Conservation (phyloP, 2,329 filamentous ascomycete genomes). For the Aspergillus flavus region DNA sequence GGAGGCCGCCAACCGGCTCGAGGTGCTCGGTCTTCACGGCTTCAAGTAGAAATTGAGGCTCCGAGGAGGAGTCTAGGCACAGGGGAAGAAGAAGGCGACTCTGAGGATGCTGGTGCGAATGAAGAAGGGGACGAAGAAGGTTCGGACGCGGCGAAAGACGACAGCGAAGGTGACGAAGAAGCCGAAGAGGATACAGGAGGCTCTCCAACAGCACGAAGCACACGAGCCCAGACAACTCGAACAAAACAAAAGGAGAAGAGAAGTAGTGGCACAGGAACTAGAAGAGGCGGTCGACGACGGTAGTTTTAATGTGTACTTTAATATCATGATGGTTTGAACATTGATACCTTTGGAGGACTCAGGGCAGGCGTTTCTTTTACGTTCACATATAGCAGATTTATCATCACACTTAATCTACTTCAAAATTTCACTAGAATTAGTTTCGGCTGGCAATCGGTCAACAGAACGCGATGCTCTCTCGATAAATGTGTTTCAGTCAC, state of each 20-base stretch:
- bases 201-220: constrained; percentile 38
- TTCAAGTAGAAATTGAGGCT: constrained; percentile 43
- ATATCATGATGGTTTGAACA: constrained; percentile 3
- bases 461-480: neutral
- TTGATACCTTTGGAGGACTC: constrained; percentile 32
- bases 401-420: neutral
- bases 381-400: neutral
- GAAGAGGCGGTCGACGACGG: constrained; percentile 40
- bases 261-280: constrained; percentile 37
- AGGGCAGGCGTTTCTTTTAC: constrained; percentile 19
- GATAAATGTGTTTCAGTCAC: neutral
- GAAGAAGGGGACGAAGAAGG: constrained; percentile 44
- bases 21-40: constrained; percentile 40
- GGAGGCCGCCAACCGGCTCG: constrained; percentile 37
- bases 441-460: neutral
- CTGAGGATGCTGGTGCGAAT: constrained; percentile 40
- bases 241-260: constrained; percentile 41
- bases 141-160: constrained; percentile 38
- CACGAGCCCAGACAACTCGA: constrained; percentile 38
- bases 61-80: constrained; percentile 32
- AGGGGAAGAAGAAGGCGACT: constrained; percentile 43
- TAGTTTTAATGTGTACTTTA: constrained; percentile 19
- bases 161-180: constrained; percentile 42
- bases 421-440: neutral
- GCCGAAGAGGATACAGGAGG: constrained; percentile 39